These are phyloP conservation scores for Colletotrichum falcatum DNA, from an alignment of 2,329 filamentous ascomycete species.

Conservation along the genomic window DNA sequence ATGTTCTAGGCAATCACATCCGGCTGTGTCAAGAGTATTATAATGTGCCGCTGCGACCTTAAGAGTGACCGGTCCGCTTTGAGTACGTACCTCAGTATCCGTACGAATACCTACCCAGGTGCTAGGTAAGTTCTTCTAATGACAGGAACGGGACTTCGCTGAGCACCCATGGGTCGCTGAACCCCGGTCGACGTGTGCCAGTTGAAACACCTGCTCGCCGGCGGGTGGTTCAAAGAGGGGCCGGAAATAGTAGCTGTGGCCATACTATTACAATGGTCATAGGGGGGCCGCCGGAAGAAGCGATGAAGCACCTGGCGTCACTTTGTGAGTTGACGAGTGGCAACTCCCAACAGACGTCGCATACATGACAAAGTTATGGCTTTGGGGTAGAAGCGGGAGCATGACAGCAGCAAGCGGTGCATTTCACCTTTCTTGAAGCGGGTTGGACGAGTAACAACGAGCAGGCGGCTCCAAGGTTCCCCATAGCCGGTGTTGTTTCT, in stretches of 20 bases:
- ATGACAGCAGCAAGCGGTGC: background rate
- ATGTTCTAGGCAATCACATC: constrained; percentile 15
- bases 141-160: constrained; percentile 25
- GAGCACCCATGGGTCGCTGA: background rate
- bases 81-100: too few relatives aligned
- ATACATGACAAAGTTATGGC: too few relatives aligned
- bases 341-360: background rate
- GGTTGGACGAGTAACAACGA: background rate
- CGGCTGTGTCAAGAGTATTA: too few relatives aligned
- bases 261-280: background rate
- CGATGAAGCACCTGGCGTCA: background rate
- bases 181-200: constrained; percentile 4
- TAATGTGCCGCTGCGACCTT: too few relatives aligned
- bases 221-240: constrained; percentile 8
- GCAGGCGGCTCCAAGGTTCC: too few relatives aligned
- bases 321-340: background rate
- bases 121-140: constrained; percentile 9
- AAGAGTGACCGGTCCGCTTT: too few relatives aligned
- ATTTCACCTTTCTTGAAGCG: background rate
- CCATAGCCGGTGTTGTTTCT: constrained; percentile 2
- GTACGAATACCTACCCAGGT: too few relatives aligned
- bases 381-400: background rate
- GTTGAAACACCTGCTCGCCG: constrained; percentile 21
- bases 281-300: background rate
- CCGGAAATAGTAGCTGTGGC: constrained; percentile 7